A percentile compares a stretch with the other conserved stretches of the same genome.
Evolutionary conservation across 1,284 basidiomycete species (phyloP).

Genomic region (Puccinia horiana): DNA sequence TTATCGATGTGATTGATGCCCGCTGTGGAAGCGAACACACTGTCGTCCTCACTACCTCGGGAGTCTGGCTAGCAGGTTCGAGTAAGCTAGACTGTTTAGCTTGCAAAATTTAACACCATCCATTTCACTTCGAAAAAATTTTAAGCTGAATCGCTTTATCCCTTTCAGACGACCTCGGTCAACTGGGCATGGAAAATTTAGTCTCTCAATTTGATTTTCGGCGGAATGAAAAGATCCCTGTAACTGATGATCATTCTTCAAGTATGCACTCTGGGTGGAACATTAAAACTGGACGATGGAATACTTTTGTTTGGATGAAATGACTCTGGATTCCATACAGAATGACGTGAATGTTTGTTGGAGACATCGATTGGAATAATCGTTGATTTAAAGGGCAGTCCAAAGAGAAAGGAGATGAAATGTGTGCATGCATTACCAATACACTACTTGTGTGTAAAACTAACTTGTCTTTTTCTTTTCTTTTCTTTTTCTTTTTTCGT

Average conservation of each 20-base stretch:
- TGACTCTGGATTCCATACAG: neutral
- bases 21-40: slow-evolving; percentile 46
- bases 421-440: neutral
- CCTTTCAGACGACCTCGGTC: slow-evolving; percentile 26
- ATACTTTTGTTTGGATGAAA: slow-evolving; percentile 24
- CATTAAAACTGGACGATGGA: slow-evolving; percentile 24
- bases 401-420: neutral
- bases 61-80: slow-evolving; percentile 37
- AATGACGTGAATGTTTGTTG: neutral
- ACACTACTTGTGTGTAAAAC: neutral
- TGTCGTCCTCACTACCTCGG: slow-evolving; percentile 13
- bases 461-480: neutral
- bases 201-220: slow-evolving; percentile 15
- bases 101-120: neutral
- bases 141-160: neutral
- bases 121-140: neutral
- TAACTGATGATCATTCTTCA: neutral
- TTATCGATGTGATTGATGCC: slow-evolving; percentile 40
- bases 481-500: neutral
- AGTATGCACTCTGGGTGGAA: neutral
- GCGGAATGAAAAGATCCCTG: neutral
- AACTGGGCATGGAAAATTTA: slow-evolving; percentile 19
- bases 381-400: neutral
- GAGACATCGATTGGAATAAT: neutral
- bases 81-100: slow-evolving; percentile 13